These are phyloP conservation scores for Alternaria consortialis DNA, from an alignment of 2,329 filamentous ascomycete genomes.

Conservation along the genomic window DNA sequence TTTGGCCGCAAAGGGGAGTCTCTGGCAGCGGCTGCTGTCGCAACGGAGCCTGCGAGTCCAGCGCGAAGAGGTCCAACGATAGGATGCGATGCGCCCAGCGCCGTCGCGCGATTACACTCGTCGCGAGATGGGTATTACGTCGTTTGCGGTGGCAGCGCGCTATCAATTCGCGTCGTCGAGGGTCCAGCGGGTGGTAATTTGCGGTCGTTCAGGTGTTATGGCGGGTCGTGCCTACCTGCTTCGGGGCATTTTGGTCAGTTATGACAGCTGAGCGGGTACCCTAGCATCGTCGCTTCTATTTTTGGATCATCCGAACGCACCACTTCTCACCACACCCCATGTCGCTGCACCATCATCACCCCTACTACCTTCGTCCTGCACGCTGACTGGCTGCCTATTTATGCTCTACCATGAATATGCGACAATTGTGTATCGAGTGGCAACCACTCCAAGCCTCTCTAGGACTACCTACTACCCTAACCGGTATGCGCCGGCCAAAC, in stretches of 20 bases:
- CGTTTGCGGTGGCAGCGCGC: constrained; percentile 18
- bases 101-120: constrained; percentile 21
- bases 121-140: constrained; percentile 12
- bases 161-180: constrained; percentile 23
- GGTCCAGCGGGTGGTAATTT: constrained; percentile 38
- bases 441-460: constrained; percentile 3
- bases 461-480: neutral
- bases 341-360: constrained; percentile 25
- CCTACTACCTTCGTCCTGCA: neutral
- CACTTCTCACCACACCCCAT: constrained; percentile 16
- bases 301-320: constrained; percentile 22
- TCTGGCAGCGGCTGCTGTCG: constrained; percentile 20
- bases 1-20: neutral
- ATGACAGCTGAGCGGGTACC: constrained; percentile 25
- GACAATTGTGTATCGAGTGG: constrained; percentile 6
- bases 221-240: constrained; percentile 29
- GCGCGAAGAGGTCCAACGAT: constrained; percentile 32
- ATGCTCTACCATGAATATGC: constrained; percentile 8
- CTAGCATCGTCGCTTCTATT: constrained; percentile 25
- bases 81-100: constrained; percentile 43
- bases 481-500: constrained; percentile 7
- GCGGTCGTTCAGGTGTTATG: constrained; percentile 32
- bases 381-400: constrained; percentile 16
- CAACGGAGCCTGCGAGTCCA: constrained; percentile 26
- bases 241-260: constrained; percentile 40